Percentiles rank a stretch among this genome's conserved stretches.
Evolutionary conservation across 2,329 filamentous ascomycete genomes (phyloP).

Genomic region (Fusarium protoensiforme): DNA sequence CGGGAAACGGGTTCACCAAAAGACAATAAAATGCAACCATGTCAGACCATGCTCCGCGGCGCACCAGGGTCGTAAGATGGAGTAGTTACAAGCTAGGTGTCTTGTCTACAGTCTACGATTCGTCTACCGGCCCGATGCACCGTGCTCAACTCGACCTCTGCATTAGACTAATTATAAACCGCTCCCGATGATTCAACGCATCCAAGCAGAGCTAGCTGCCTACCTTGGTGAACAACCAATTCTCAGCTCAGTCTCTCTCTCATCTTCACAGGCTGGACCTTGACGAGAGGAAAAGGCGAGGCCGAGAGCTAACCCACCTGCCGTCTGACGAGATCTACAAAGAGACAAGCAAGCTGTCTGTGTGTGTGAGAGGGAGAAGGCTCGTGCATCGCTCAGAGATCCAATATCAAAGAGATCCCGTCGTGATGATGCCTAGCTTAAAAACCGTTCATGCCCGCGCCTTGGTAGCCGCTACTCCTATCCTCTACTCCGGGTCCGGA

Average conservation of each 20-base stretch:
- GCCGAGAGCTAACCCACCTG: not conserved
- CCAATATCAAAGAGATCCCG: conserved; percentile 4
- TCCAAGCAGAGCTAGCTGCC: conserved; percentile 11
- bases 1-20: conserved; percentile 18
- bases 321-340: conserved; percentile 13
- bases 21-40: conserved; percentile 40
- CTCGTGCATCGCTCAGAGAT: conserved; percentile 1
- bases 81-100: not conserved
- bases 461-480: conserved; percentile 17
- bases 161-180: conserved; percentile 41
- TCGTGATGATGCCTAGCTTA: conserved; percentile 38
- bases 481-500: conserved; percentile 24
- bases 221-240: not conserved
- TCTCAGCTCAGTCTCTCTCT: conserved; percentile 1
- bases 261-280: conserved; percentile 32
- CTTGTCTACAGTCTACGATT: conserved; percentile 26
- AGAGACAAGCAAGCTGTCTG: not conserved
- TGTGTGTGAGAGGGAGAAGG: not conserved
- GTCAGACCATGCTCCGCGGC: conserved; percentile 37
- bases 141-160: conserved; percentile 35
- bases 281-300: conserved; percentile 22
- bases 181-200: conserved; percentile 30
- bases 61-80: conserved; percentile 39
- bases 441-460: conserved; percentile 36
- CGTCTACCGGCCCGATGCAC: conserved; percentile 43